Evolutionary conservation across 371 early-diverging fungal genomes (phyloP).

Genomic region (Apophysomyces sp.): DNA sequence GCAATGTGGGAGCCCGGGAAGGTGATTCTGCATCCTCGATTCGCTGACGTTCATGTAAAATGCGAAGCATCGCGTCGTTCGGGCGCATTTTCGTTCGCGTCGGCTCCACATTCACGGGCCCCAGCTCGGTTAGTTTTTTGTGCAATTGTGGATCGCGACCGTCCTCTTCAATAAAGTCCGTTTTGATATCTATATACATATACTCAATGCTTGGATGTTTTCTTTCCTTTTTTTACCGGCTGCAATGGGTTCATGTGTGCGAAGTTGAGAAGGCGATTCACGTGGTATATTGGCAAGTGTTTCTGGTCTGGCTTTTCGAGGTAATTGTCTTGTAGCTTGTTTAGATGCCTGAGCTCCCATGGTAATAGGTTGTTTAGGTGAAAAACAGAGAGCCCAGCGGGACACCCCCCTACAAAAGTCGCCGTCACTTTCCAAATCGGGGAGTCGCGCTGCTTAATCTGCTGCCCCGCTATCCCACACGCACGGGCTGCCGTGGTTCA

Average conservation of each 20-base stretch:
- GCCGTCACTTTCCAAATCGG: background rate
- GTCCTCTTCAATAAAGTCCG: conserved; percentile 31
- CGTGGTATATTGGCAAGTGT: conserved; percentile 24
- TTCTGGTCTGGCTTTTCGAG: conserved; percentile 31
- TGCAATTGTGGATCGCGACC: conserved; percentile 37
- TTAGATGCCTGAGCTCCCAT: conserved; percentile 50
- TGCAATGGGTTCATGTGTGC: background rate
- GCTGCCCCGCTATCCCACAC: too few relatives aligned
- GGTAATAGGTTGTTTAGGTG: background rate
- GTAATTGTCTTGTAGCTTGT: conserved; percentile 37
- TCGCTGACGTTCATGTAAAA: conserved; percentile 30
- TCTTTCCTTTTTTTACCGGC: background rate
- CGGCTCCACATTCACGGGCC: conserved; percentile 36
- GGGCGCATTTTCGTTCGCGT: conserved; percentile 36
- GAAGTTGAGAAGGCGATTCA: conserved; percentile 31
- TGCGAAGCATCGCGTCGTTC: conserved; percentile 43
- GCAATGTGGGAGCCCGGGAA: conserved; percentile 5
- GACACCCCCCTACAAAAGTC: background rate
- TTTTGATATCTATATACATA: conserved; percentile 12
- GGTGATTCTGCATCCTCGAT: conserved; percentile 28
- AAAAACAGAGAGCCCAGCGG: background rate
- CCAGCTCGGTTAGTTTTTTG: conserved; percentile 30
- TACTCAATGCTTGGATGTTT: background rate
- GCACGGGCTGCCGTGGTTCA: too few relatives aligned
- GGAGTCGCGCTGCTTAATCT: background rate